Conservation (phyloP, 257 asterid species). For the Verbascum thapsus region DNA sequence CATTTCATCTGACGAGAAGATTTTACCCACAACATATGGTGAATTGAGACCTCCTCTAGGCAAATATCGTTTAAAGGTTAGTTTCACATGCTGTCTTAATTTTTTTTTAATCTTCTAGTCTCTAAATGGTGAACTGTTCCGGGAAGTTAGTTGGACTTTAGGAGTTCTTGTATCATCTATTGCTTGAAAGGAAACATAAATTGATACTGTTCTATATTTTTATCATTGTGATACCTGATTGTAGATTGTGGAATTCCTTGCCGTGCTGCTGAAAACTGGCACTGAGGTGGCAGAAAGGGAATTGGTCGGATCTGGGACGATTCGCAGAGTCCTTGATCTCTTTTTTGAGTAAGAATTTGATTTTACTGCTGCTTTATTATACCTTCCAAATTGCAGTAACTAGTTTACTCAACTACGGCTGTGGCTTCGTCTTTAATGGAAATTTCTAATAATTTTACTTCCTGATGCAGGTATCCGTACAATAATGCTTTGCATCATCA, state of each 20-base stretch:
- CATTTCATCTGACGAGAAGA: conserved; percentile 76
- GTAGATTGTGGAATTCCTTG: conserved; percentile 85
- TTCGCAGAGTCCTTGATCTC: conserved; percentile 77
- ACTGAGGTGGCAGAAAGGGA: conserved; percentile 83
- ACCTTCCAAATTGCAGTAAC: neutral
- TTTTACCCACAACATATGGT: conserved; percentile 82
- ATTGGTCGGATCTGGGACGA: conserved; percentile 79
- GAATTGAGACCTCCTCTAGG: conserved; percentile 98
- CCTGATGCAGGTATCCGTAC: conserved; percentile 73
- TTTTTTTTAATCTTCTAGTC: neutral
- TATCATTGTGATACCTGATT: conserved; percentile 28
- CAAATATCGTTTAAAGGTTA: conserved; percentile 88
- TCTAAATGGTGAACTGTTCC: neutral
- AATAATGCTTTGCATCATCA: conserved; percentile 96
- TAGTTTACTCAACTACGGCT: conserved; percentile 17
- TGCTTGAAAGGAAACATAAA: conserved; percentile 8
- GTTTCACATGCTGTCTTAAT: conserved; percentile 26
- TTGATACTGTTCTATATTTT: neutral
- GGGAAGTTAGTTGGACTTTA: conserved; percentile 11
- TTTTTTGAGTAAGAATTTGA: conserved; percentile 75
- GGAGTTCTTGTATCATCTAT: conserved; percentile 9
- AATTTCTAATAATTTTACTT: conserved; percentile 21
- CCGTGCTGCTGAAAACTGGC: conserved; percentile 82
- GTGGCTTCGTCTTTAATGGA: conserved; percentile 4
- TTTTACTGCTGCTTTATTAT: conserved; percentile 21